phyloP scores from a whole-genome alignment of 257 asterid species.

The Penstemon newberryi region DNA sequence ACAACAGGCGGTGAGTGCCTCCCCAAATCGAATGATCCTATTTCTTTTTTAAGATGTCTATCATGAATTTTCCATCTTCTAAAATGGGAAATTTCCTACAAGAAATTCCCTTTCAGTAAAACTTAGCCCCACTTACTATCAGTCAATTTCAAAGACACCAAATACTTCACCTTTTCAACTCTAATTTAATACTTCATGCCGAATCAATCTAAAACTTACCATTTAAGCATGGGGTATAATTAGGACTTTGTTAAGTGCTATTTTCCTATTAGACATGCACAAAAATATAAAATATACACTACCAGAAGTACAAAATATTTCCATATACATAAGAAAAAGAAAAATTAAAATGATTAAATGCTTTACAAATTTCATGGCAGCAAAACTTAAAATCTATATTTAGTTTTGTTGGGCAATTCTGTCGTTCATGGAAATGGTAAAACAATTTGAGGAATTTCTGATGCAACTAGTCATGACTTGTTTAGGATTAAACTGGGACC shows the following conservation, averaged over 20 bases:
- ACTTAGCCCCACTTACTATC: not conserved
- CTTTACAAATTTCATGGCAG: conserved; percentile 4
- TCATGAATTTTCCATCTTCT: not conserved
- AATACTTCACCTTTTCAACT: not conserved
- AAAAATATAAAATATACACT: not conserved
- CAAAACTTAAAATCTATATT: not conserved
- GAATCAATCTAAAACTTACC: too few relatives aligned
- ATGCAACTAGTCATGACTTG: too few relatives aligned
- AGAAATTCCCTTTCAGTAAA: not conserved
- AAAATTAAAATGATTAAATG: conserved; percentile 10
- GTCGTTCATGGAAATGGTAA: too few relatives aligned
- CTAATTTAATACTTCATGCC: not conserved
- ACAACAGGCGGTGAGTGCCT: not conserved
- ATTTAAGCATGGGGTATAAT: too few relatives aligned
- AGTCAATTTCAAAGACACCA: not conserved
- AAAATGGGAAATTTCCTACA: not conserved
- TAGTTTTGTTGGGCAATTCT: conserved; percentile 1
- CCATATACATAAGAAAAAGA: conserved; percentile 7
- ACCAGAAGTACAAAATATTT: conserved; percentile 9
- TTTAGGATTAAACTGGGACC: too few relatives aligned
- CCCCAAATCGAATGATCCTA: not conserved
- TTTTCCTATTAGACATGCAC: not conserved
- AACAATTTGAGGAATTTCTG: too few relatives aligned
- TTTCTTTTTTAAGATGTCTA: not conserved
- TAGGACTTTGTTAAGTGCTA: not conserved